These are phyloP conservation scores for Saturnispora serradocipensis DNA, from an alignment of 805 yeast species.

Conservation along the genomic window DNA sequence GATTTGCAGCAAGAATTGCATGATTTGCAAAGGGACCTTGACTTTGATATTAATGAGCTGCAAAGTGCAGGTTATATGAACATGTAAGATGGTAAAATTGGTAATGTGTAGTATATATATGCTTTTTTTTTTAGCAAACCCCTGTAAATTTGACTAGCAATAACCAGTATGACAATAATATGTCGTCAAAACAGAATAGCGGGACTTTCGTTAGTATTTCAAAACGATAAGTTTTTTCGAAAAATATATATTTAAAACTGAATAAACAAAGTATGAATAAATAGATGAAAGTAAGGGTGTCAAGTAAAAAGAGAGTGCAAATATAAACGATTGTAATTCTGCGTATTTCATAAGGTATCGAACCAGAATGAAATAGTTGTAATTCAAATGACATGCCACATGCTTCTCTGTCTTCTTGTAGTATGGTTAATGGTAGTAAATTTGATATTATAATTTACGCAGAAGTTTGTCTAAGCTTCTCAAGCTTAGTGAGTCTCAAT, in stretches of 20 bases:
- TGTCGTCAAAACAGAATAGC: too few species aligned
- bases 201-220: too few species aligned
- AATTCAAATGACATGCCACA: not conserved
- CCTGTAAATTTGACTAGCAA: too few species aligned
- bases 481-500: conserved; percentile 28
- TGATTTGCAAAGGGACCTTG: conserved; percentile 17
- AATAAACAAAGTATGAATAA: conserved; percentile 7
- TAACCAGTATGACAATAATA: not conserved
- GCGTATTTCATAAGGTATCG: not conserved
- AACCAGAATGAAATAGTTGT: not conserved
- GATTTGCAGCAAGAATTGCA: conserved; percentile 16
- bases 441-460: conserved; percentile 5
- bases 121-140: not conserved
- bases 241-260: not conserved
- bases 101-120: not conserved
- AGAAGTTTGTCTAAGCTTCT: conserved; percentile 29
- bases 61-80: conserved; percentile 14
- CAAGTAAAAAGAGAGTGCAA: not conserved
- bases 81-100: not conserved
- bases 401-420: not conserved
- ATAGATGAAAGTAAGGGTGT: not conserved
- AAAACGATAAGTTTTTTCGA: not conserved
- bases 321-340: not conserved
- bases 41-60: conserved; percentile 13
- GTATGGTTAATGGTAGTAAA: not conserved